Evolutionary conservation across 345 rosid species (phyloP).

Genomic region (Populus davidiana): DNA sequence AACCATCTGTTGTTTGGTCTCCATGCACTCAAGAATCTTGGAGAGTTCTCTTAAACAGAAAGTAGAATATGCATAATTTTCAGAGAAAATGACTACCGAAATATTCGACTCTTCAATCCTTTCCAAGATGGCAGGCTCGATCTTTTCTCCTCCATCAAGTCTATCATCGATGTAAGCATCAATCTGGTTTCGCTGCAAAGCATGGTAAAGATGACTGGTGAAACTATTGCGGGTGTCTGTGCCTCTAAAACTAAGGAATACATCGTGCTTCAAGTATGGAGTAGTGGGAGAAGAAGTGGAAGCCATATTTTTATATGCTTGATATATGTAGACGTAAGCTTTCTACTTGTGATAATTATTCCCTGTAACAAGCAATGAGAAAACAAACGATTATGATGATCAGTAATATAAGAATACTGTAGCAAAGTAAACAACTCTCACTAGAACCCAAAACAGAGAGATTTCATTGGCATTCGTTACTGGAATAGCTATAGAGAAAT

Average conservation of each 20-base stretch:
- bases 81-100: neutral
- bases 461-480: no score
- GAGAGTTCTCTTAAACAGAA: conserved; percentile 3
- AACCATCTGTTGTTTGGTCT: neutral
- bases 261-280: neutral
- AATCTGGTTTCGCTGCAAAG: neutral
- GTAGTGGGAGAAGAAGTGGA: neutral
- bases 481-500: no score
- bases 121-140: neutral
- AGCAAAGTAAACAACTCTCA: no score
- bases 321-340: no score
- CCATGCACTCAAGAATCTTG: neutral
- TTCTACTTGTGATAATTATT: no score
- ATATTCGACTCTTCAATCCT: neutral
- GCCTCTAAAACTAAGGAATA: conserved; percentile 4
- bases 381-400: no score
- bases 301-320: no score
- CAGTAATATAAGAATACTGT: no score
- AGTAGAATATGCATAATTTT: neutral
- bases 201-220: neutral
- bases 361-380: no score
- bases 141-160: conserved; percentile 4
- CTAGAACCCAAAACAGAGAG: no score
- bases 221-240: neutral
- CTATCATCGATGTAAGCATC: neutral